Evolutionary conservation across 2,329 filamentous ascomycete species (phyloP), one percentile per base, ranked within the genome.

Genomic region (Cytospora mali): DNA sequence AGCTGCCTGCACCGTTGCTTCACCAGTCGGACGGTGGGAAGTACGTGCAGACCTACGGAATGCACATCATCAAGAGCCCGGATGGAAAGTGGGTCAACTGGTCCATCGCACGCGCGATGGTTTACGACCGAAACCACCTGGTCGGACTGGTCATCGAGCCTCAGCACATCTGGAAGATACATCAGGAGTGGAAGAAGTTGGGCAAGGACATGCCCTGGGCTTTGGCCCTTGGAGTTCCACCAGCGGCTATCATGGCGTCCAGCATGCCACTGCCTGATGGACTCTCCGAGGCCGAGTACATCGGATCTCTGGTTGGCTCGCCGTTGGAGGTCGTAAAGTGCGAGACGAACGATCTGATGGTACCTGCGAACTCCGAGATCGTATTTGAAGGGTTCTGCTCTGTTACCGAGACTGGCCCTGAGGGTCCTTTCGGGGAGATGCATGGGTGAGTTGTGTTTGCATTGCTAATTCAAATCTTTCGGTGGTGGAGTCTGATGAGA

Each of bases 361-460:
- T 84, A 1, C 81, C 82, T 0, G 81, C 81, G 0, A 81, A 76
- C 60, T 68, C 73, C 0, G 81, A 84, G 66, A 83, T 84, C 55
- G 77, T 84, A 0, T 69, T 84, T 1, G 81, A 84, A 61, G 81
- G 82, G 3, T 77, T 75, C 0, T 65, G 80, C 16, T 84, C 80
- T 0, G 71, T 78, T 6, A 75, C 75, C 0, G 77, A 83, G 51
- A 78, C 67, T 0, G 77, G 64, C 0, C 68, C 68, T 0, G 81
- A 84, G 60, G 82, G 81, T 0, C 81, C 81, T 0, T 83, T 83
- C 69, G 81, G 79, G 0, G 82, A 81, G 58, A 76, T 76, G 71
- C 75, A 77, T 21, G 79, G 78, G 6, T 59, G 33, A 46, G 18
- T n/a, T 52, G 23, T 52, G 6, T 11, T 7, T 21, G 9, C 25